These are phyloP conservation scores for Neurospora sp. DNA, from an alignment of 495 filamentous ascomycete species.

Conservation along the genomic window DNA sequence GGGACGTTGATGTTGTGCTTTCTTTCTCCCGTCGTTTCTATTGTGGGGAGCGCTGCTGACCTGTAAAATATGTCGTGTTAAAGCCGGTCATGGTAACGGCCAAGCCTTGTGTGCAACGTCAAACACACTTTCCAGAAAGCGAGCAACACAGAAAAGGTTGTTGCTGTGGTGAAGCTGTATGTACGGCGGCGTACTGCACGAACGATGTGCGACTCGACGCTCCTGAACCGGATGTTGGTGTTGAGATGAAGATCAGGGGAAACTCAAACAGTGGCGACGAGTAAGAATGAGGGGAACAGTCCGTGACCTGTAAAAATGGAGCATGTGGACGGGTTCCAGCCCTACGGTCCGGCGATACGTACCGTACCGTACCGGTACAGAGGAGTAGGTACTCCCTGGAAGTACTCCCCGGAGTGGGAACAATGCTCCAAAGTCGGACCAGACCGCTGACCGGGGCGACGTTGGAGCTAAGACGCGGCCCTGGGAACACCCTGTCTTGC, in stretches of 20 bases:
- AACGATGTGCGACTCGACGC: background rate
- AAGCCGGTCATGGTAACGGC: background rate
- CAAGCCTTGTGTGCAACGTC: background rate
- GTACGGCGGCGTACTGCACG: background rate
- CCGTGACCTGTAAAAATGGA: background rate
- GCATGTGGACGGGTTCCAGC: background rate
- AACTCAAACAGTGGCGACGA: background rate
- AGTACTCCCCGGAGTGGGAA: background rate
- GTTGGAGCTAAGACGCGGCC: background rate
- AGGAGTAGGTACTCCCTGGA: background rate
- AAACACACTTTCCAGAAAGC: background rate
- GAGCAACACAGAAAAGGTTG: background rate
- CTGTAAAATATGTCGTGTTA: background rate
- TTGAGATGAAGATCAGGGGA: background rate
- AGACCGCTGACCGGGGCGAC: background rate
- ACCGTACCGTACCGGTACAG: background rate
- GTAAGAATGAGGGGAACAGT: background rate
- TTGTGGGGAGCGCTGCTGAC: background rate
- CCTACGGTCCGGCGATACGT: background rate
- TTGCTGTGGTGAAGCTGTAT: background rate
- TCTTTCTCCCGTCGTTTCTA: background rate
- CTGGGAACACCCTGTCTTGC: background rate
- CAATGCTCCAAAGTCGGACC: background rate
- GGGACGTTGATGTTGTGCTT: background rate
- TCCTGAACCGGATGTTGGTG: background rate